Evolutionary conservation across 2,329 filamentous ascomycete species (phyloP).

Genomic region (Aspergillus sp.): DNA sequence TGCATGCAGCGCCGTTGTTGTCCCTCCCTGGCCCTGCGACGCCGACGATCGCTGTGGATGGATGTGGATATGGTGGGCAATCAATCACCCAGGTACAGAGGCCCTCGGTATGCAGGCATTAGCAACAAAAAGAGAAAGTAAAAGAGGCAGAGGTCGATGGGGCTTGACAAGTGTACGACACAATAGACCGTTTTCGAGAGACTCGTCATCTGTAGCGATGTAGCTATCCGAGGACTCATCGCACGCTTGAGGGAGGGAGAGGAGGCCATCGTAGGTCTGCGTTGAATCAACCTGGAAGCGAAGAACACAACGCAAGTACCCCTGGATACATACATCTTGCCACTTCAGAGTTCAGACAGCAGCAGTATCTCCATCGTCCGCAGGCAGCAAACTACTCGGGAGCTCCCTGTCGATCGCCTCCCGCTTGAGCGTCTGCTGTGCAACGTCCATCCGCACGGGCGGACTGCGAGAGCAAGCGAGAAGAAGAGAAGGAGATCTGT

Average conservation of each 20-base stretch:
- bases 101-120: no score
- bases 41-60: not conserved
- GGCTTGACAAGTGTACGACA: no score
- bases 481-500: no score
- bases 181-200: not conserved
- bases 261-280: not conserved
- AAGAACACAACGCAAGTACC: not conserved
- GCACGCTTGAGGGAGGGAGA: not conserved
- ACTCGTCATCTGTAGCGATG: constrained; percentile 4
- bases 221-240: constrained; percentile 2
- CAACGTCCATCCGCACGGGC: constrained; percentile 6
- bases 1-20: constrained; percentile 16
- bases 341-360: not conserved
- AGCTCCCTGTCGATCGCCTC: constrained; percentile 10
- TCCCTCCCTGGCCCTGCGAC: constrained; percentile 4
- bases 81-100: not conserved
- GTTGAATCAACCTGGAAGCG: not conserved
- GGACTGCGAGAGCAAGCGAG: not conserved
- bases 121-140: no score
- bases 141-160: no score
- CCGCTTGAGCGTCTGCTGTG: constrained; percentile 5
- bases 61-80: not conserved
- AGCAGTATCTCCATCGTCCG: not conserved
- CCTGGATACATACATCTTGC: not conserved
- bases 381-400: constrained; percentile 2